Base-by-base conservation (phyloP, 768 basidiomycete species). In the Lactifluus hygrophoroides region DNA sequence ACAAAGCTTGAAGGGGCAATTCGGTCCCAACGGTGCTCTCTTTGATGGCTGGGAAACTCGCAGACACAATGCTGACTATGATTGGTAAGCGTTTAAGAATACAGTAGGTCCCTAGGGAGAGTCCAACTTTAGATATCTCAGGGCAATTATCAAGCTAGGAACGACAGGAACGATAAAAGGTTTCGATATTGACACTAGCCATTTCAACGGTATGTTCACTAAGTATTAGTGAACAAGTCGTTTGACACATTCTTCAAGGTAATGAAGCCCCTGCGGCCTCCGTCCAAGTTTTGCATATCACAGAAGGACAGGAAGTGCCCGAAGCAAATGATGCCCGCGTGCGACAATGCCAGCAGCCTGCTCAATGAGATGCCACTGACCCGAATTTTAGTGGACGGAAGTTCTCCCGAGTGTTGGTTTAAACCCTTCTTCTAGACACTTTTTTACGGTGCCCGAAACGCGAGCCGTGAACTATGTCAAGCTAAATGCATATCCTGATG, bases 401-500 rank as follows among this genome's bases (percentile, higher is more conserved):
- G 76, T 96, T 51, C 78, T 97, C 17, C 87, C 93, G 0, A 83
- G 75, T 66, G 82, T 84, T 6, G 72, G 80, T 44, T 77, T 97
- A 27, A 89, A 90, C 3, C 95, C 96, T 8, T 83, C 79, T 61
- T 85, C 87, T n/a, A 79, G 86, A 54, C 96, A 99, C 70, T 77
- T 97, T 34, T 98, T 97, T 78, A 80, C 80, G 58, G 77, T 94
- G 42, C 68, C 82, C 16, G 68, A 75, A 13, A 80, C 81, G 0
- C 56, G 69, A 2, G 67, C 71, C 13, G 77, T 80, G 56, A 94
- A 86, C 61, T 88, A 87, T 70, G 84, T 99, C 58, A 96, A 90
- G 71, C 82, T 99, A 23, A 85, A 87, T 64, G 94, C 95, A 82
- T 92, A 93, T 72, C 96, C 96, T 3, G 96, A 99, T 66, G 96